Conservation (phyloP, 345 rosid species). For the Acer negundo region DNA sequence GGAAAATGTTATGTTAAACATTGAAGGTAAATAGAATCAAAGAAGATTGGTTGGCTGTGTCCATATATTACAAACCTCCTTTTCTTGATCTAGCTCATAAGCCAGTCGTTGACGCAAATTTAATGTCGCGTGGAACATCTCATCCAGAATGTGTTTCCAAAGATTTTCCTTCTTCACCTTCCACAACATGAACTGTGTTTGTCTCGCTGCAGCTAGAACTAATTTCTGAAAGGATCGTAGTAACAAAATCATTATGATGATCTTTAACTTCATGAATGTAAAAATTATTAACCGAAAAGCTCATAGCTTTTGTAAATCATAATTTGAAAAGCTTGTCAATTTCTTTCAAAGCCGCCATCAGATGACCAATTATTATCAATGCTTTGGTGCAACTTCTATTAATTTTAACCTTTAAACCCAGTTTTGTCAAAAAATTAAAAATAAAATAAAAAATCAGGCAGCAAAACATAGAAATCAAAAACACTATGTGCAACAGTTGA, state of each 20-base stretch:
- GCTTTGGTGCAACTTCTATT: not conserved
- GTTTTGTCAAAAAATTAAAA: not conserved
- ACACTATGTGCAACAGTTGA: not conserved
- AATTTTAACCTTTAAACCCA: not conserved
- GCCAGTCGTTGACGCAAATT: slow-evolving; percentile 68
- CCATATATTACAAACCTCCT: slow-evolving; percentile 53
- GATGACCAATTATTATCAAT: not conserved
- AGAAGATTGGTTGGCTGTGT: not conserved
- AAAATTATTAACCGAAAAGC: not conserved
- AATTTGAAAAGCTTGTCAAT: not conserved
- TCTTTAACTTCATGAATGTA: not conserved
- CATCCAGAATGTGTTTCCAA: slow-evolving; percentile 55
- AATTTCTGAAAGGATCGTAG: slow-evolving; percentile 52
- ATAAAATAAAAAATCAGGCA: not conserved
- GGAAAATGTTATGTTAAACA: not conserved
- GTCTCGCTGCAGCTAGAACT: slow-evolving; percentile 35
- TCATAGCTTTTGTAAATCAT: not conserved
- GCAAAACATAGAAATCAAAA: slow-evolving; percentile 3
- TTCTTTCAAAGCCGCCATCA: not conserved
- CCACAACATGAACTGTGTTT: slow-evolving; percentile 61
- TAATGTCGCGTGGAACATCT: slow-evolving; percentile 80
- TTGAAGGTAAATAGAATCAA: not conserved
- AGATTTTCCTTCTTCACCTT: slow-evolving; percentile 58
- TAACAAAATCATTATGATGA: not conserved
- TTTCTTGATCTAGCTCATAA: slow-evolving; percentile 58